These are phyloP conservation scores for Fusarium penzigii DNA, from an alignment of 2,329 filamentous ascomycete genomes.

Conservation along the genomic window DNA sequence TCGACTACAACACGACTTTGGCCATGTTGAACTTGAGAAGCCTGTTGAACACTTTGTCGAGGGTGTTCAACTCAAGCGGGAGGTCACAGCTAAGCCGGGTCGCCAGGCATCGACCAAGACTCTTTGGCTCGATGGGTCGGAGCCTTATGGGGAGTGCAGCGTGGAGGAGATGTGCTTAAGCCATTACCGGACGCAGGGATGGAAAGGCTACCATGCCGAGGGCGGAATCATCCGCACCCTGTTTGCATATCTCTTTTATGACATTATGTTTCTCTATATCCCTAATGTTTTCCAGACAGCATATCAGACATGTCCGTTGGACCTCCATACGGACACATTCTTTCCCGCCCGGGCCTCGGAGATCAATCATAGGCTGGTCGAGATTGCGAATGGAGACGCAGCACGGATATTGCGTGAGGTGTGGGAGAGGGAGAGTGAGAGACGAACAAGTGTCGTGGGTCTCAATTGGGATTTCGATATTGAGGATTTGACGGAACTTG, in stretches of 20 bases:
- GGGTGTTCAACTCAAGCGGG: slow-evolving; percentile 74
- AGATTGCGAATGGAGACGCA: slow-evolving; percentile 82
- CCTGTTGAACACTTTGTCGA: slow-evolving; percentile 74
- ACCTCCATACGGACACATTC: slow-evolving; percentile 91
- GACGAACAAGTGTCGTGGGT: slow-evolving; percentile 83
- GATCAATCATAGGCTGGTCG: slow-evolving; percentile 82
- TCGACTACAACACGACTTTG: slow-evolving; percentile 89
- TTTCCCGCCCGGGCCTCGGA: slow-evolving; percentile 83
- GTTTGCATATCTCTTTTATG: slow-evolving; percentile 88
- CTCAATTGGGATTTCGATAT: slow-evolving; percentile 87
- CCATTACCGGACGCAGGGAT: slow-evolving; percentile 78
- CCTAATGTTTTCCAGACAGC: slow-evolving; percentile 97
- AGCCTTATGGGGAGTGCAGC: slow-evolving; percentile 71
- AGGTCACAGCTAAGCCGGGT: slow-evolving; percentile 45
- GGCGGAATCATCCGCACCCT: slow-evolving; percentile 90
- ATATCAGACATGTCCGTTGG: slow-evolving; percentile 91
- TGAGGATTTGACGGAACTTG: slow-evolving; percentile 77
- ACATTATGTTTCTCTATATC: slow-evolving; percentile 88
- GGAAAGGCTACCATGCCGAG: slow-evolving; percentile 94
- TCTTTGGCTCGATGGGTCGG: slow-evolving; percentile 80
- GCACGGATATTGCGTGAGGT: slow-evolving; percentile 66
- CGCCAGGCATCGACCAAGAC: slow-evolving; percentile 65
- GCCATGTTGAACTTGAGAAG: slow-evolving; percentile 75
- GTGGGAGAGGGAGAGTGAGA: slow-evolving; percentile 67
- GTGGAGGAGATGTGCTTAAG: slow-evolving; percentile 95